A percentile compares a stretch with the other conserved stretches of the same genome.
These are phyloP conservation scores for Penicillium waksmanii DNA, from an alignment of 495 filamentous ascomycete genomes.

Conservation along the genomic window DNA sequence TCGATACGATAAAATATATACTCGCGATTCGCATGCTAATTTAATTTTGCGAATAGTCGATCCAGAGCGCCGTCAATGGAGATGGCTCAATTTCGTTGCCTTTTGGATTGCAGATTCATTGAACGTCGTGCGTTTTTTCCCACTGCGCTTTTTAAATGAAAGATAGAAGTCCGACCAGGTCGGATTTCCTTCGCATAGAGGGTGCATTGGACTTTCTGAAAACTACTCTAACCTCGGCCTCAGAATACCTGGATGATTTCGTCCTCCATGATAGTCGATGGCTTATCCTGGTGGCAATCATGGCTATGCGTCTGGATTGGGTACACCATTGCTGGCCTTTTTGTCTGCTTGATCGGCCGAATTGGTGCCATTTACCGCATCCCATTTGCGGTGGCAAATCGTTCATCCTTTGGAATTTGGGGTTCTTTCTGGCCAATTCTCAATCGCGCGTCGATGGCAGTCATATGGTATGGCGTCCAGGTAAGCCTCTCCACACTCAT, in stretches of 20 bases:
- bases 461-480: conserved; percentile 73
- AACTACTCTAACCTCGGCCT: no score
- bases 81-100: conserved; percentile 82
- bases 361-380: conserved; percentile 85
- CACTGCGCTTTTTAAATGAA: neutral
- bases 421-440: conserved; percentile 86
- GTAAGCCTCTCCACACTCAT: conserved; percentile 1
- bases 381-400: conserved; percentile 74
- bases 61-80: conserved; percentile 80
- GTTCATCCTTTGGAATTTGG: conserved; percentile 83
- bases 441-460: conserved; percentile 85
- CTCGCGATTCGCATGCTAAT: no score
- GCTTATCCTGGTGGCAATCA: conserved; percentile 90
- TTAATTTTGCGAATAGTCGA: conserved; percentile 57
- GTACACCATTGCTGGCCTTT: conserved; percentile 71
- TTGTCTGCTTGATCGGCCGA: conserved; percentile 75
- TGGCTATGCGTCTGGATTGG: conserved; percentile 89
- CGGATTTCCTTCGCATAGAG: no score
- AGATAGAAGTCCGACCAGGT: no score
- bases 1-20: neutral
- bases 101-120: conserved; percentile 93
- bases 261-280: conserved; percentile 72
- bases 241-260: conserved; percentile 94
- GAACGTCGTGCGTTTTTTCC: conserved; percentile 65
- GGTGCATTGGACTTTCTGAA: no score